phyloP scores from a whole-genome alignment of 2,329 filamentous ascomycete genomes.

The Botryotinia globosa region DNA sequence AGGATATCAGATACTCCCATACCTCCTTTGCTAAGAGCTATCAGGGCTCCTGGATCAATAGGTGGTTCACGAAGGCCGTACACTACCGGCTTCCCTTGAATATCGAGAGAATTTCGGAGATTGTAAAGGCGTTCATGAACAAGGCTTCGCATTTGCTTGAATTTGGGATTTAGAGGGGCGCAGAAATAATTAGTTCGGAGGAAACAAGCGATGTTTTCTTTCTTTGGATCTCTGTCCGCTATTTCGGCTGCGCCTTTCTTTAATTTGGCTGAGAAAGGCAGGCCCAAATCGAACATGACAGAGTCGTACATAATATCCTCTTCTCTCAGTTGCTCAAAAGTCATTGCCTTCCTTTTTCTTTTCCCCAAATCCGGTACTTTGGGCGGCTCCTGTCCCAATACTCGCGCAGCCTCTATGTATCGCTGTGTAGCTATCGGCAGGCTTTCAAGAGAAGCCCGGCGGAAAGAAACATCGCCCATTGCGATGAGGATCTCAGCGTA shows the following conservation, averaged over 20 bases:
- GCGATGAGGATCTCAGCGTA: constrained; percentile 39
- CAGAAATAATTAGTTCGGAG: background rate
- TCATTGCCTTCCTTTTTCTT: background rate
- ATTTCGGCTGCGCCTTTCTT: background rate
- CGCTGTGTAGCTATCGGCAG: constrained; percentile 37
- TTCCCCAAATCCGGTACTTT: background rate
- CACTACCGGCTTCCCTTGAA: background rate
- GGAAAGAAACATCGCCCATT: constrained; percentile 36
- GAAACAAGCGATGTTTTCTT: background rate
- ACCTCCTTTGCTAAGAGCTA: background rate
- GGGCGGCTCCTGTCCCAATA: constrained; percentile 28
- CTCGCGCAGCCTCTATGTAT: constrained; percentile 35
- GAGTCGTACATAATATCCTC: background rate
- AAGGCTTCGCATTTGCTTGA: constrained; percentile 6
- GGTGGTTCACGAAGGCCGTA: background rate
- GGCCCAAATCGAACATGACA: background rate
- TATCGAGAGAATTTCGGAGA: background rate
- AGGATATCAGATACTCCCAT: background rate
- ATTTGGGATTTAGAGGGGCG: background rate
- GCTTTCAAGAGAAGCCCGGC: constrained; percentile 32
- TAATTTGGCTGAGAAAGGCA: background rate
- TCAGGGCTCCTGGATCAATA: background rate
- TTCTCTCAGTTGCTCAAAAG: background rate
- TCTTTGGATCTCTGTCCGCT: background rate
- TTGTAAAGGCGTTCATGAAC: background rate